Conservation (phyloP, 441 rosid species). For the Corymbia citriodora region DNA sequence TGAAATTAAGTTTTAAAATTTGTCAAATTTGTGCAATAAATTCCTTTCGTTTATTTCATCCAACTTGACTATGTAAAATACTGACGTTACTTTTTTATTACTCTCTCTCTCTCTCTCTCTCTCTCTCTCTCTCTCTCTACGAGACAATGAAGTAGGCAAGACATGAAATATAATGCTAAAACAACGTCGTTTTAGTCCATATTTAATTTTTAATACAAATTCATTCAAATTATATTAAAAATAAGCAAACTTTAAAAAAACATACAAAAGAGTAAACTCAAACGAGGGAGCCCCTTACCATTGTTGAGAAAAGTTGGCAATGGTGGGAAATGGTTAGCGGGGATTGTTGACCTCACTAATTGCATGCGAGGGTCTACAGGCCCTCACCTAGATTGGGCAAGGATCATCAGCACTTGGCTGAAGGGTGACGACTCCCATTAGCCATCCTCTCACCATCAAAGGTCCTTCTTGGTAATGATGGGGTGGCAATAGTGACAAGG, state of each 20-base stretch:
- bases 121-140: not conserved
- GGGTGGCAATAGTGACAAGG: not conserved
- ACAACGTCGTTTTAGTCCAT: not conserved
- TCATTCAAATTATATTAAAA: no score
- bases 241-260: not conserved
- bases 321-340: rapidly evolving
- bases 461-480: not conserved
- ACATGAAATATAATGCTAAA: no score
- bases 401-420: rapidly evolving
- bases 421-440: not conserved
- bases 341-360: no score
- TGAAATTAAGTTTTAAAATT: no score
- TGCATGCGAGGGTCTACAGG: not conserved
- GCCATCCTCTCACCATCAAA: rapidly evolving
- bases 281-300: not conserved
- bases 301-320: not conserved
- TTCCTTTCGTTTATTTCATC: no score
- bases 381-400: not conserved
- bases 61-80: not conserved
- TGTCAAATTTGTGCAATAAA: rapidly evolving
- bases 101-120: not conserved
- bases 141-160: no score
- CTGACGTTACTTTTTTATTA: no score
- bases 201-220: no score
- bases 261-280: no score